Percentiles rank a stretch among this genome's conserved stretches.
These are phyloP conservation scores for Pyrus hybrid DNA, from an alignment of 331 rosid species.

Conservation along the genomic window DNA sequence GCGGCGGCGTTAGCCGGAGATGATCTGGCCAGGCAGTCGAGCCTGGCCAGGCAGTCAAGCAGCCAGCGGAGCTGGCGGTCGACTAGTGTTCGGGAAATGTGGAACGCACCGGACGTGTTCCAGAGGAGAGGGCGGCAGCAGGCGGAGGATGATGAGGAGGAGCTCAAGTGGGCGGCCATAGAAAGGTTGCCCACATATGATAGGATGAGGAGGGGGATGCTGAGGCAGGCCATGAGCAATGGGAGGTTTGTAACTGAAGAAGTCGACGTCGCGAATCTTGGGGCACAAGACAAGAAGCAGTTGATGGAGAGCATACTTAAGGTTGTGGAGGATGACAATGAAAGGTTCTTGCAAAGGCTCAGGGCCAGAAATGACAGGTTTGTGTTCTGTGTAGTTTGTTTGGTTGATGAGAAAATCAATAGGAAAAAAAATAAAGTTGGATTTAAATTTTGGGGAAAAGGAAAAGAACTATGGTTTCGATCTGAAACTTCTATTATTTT, in stretches of 20 bases:
- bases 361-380: conserved; percentile 42
- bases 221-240: conserved; percentile 17
- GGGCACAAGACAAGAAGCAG: conserved; percentile 30
- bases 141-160: conserved; percentile 26
- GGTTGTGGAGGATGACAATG: conserved; percentile 47
- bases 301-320: conserved; percentile 38
- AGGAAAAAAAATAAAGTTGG: background rate
- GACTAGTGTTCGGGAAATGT: conserved; percentile 23
- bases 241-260: conserved; percentile 17
- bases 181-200: conserved; percentile 36
- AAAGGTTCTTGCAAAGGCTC: conserved; percentile 38
- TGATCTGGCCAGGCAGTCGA: conserved; percentile 15
- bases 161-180: conserved; percentile 32
- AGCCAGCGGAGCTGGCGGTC: conserved; percentile 29
- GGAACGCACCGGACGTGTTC: conserved; percentile 32
- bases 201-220: conserved; percentile 26
- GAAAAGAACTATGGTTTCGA: background rate
- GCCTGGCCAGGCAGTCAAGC: conserved; percentile 18
- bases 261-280: conserved; percentile 40
- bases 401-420: background rate
- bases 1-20: conserved; percentile 19
- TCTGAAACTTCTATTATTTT: no score
- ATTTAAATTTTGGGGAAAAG: background rate
- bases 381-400: background rate
- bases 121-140: conserved; percentile 9